Base-by-base conservation (phyloP, 345 rosid species). In the Limnanthes douglasii region DNA sequence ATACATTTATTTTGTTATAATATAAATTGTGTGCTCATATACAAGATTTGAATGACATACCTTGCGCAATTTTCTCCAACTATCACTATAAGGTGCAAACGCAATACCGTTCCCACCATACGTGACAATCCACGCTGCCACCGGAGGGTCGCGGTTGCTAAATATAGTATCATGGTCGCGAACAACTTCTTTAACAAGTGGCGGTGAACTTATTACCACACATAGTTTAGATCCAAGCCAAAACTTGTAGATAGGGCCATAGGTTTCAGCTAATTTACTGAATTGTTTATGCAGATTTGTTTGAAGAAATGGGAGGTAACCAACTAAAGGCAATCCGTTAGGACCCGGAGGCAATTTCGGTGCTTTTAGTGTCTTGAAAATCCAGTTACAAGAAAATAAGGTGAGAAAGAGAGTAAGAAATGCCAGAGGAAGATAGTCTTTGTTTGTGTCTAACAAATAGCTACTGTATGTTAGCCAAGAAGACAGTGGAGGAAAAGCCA, bases 201-300 rank as follows among this genome's bases (percentile, higher is more conserved):
- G 37, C 0, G 64, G 51, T 0, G 69, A 63, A 5, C 43, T 60
- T 4, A 65, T 11, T 0, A 65, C 57, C 3, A 65, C 30, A 0
- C 48, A 53, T 1, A 44, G 45, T 38, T 52, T 56, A 8, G 14
- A 54, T 3, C 72, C 72, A 3, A 60, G 56, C 27, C 34, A 59
- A 14, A 65, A 26, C n/a, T 65, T 65, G 39, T 51, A 29, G 47
- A 65, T 46, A 10, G 66, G 66, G 3, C 71, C 70, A 10, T 55
- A 56, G 10, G 35, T 41, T 14, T 16, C 17, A 2, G 67, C 48
- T 3, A 56, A 45, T 31, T 57, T 37, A 28, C 49, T 31, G 15
- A 65, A 48, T 0, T 50, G 46, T 0, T 37, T 35, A 27, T 61
- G 65, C 7, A 66, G 56, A 0, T 61, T 45, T 2, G 40, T 41